phyloP scores from a whole-genome alignment of 495 filamentous ascomycete species.

The Aspergillus cristatus region DNA sequence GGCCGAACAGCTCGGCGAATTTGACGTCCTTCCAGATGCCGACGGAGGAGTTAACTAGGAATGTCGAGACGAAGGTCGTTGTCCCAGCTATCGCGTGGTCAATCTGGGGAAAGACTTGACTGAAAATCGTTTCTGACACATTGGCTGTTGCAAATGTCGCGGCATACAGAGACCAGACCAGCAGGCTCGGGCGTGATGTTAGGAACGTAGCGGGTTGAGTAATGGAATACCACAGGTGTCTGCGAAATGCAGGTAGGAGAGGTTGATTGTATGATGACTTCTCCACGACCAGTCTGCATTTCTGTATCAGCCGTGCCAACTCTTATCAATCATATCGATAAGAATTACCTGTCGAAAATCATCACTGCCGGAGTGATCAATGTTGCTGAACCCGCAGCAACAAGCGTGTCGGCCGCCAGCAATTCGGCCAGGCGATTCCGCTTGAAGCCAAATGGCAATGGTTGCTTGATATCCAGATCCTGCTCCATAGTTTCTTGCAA shows the following conservation, averaged over 20 bases:
- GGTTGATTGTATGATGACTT: conserved; percentile 71
- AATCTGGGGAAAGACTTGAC: conserved; percentile 33
- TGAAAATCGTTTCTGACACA: conserved; percentile 41
- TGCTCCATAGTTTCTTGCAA: conserved; percentile 6
- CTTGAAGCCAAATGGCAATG: conserved; percentile 19
- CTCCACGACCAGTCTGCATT: conserved; percentile 59
- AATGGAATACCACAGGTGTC: conserved; percentile 53
- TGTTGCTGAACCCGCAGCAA: conserved; percentile 30
- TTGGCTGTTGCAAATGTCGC: conserved; percentile 87
- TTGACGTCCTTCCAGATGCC: conserved; percentile 40
- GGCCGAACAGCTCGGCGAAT: conserved; percentile 36
- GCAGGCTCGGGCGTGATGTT: conserved; percentile 63
- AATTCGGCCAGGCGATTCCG: conserved; percentile 24
- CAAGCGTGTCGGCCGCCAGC: conserved; percentile 23
- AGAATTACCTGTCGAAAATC: conserved; percentile 28
- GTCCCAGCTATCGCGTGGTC: conserved; percentile 38
- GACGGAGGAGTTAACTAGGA: conserved; percentile 31
- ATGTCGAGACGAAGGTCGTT: conserved; percentile 28
- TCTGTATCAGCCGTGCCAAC: conserved; percentile 4
- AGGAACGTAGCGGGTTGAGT: conserved; percentile 59
- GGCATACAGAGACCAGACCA: conserved; percentile 76
- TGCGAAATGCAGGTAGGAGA: conserved; percentile 52
- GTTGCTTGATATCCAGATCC: conserved; percentile 9
- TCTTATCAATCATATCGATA: too few relatives aligned
- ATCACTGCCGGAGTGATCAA: conserved; percentile 32